A percentile compares a stretch with the other conserved stretches of the same genome.
Evolutionary conservation across 768 basidiomycete genomes (phyloP).

Genomic region (Termitomyces sp.): DNA sequence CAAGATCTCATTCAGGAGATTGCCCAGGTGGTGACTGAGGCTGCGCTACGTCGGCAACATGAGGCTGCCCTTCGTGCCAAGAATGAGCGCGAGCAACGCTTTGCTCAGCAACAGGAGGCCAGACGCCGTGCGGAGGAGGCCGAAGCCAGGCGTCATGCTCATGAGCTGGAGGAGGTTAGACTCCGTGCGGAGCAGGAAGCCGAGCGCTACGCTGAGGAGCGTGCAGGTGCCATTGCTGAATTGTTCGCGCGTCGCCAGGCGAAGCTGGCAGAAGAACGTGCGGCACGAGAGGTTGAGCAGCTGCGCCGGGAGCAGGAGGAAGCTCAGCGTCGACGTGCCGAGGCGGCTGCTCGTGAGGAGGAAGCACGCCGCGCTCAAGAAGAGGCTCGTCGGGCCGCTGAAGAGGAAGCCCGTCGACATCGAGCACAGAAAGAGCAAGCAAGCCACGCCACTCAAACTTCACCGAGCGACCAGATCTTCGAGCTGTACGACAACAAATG

Average conservation of each 20-base stretch:
- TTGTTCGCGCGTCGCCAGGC: neutral
- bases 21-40: neutral
- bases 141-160: neutral
- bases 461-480: neutral
- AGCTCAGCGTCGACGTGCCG: neutral
- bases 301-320: slow-evolving; percentile 3
- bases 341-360: neutral
- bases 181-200: neutral
- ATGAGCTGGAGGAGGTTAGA: neutral
- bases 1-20: slow-evolving; percentile 5
- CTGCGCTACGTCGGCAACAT: neutral
- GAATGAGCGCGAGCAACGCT: neutral
- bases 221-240: neutral
- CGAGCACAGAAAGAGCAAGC: slow-evolving; percentile 1
- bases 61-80: neutral
- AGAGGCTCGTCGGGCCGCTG: neutral
- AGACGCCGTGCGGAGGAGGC: neutral
- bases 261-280: neutral
- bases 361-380: slow-evolving; percentile 1
- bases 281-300: neutral
- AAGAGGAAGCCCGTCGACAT: slow-evolving; percentile 2
- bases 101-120: neutral
- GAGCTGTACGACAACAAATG: slow-evolving; percentile 13
- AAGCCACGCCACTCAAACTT: neutral
- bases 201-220: neutral